These are phyloP conservation scores for Chrysanthemum makinoi DNA, from an alignment of 129 eudicot species.

Conservation along the genomic window DNA sequence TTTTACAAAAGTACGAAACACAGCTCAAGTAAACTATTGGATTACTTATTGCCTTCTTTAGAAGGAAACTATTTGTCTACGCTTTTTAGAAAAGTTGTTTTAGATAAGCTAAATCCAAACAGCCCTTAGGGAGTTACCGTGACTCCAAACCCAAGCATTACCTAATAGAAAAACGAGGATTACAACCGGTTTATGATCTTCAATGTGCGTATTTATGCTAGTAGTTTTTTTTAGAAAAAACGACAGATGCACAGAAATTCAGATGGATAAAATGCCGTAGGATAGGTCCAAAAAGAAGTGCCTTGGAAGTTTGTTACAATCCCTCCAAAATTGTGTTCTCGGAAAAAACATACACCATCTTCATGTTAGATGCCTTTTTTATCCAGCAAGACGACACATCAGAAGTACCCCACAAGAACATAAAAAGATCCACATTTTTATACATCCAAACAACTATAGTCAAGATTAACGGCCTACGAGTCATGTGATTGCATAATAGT, in stretches of 20 bases:
- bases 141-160: no score
- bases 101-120: no score
- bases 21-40: no score
- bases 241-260: constrained; percentile 5
- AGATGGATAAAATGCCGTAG: neutral
- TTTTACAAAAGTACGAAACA: no score
- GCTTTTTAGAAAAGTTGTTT: no score
- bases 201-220: no score
- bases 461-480: neutral
- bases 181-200: no score
- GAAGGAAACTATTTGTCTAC: no score
- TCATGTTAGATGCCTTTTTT: constrained; percentile 26
- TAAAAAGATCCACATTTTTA: constrained; percentile 1
- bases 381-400: constrained; percentile 18
- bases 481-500: constrained; percentile 13
- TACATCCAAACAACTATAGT: neutral
- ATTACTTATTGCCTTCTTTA: no score
- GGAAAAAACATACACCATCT: constrained; percentile 13
- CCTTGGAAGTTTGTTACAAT: constrained; percentile 28
- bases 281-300: constrained; percentile 21
- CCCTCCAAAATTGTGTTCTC: constrained; percentile 14
- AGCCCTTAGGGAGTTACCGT: no score
- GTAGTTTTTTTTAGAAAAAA: neutral
- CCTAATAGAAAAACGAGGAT: no score
- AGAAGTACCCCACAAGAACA: constrained; percentile 24